Conservation (phyloP, 345 rosid species). For the Brassica incana region DNA sequence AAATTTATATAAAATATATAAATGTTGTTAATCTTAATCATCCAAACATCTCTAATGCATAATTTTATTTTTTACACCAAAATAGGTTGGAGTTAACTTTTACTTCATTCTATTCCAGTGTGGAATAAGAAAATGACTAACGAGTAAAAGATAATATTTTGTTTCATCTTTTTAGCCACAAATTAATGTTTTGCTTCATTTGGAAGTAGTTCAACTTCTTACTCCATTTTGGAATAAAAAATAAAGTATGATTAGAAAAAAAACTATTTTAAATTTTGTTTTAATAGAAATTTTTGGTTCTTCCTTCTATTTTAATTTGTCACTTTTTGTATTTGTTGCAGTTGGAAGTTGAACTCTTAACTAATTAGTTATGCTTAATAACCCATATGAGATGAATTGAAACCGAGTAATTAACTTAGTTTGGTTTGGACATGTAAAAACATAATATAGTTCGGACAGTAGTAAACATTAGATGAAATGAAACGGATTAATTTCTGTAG, state of each 20-base stretch:
- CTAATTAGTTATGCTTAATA: neutral
- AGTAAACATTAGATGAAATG: neutral
- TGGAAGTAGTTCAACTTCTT: too few species aligned
- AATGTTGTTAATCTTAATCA: neutral
- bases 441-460: neutral
- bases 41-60: neutral
- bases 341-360: conserved; percentile 26
- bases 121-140: too few species aligned
- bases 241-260: too few species aligned
- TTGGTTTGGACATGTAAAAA: neutral
- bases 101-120: too few species aligned
- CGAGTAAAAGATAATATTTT: too few species aligned
- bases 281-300: neutral
- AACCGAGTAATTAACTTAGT: neutral
- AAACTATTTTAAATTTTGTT: too few species aligned
- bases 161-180: too few species aligned
- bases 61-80: too few species aligned
- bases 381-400: neutral
- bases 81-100: too few species aligned
- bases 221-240: too few species aligned
- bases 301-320: neutral
- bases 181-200: too few species aligned
- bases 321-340: conserved; percentile 4
- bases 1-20: too few species aligned
- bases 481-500: neutral